phyloP scores from a whole-genome alignment of 495 filamentous ascomycete species.

The Penicillium desertorum region DNA sequence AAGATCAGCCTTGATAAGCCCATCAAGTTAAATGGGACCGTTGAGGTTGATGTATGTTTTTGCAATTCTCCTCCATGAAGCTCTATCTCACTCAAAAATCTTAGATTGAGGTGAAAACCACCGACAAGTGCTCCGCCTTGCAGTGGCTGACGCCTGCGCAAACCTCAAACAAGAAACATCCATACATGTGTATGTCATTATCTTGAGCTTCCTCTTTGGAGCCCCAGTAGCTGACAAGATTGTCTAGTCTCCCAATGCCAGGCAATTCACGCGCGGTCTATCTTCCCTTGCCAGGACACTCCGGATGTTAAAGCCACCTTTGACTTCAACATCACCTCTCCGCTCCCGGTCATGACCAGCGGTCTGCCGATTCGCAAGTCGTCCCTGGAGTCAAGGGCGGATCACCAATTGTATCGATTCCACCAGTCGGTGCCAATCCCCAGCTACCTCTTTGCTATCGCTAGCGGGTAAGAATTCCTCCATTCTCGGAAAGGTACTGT shows the following conservation, averaged over 20 bases:
- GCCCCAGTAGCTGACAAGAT: constrained; percentile 1
- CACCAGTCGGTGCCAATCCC: constrained; percentile 89
- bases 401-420: constrained; percentile 70
- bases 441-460: constrained; percentile 88
- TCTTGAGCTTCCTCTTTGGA: not conserved
- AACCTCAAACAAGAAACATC: constrained; percentile 88
- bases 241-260: constrained; percentile 84
- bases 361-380: constrained; percentile 65
- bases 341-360: constrained; percentile 83
- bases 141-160: constrained; percentile 92
- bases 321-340: constrained; percentile 81
- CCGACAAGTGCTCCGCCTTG: constrained; percentile 81
- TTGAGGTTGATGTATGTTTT: constrained; percentile 60
- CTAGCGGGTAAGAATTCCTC: constrained; percentile 59
- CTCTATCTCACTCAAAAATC: constrained; percentile 1
- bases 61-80: not conserved
- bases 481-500: not conserved
- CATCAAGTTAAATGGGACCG: constrained; percentile 56
- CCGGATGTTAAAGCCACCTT: constrained; percentile 92
- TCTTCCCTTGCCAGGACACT: constrained; percentile 97
- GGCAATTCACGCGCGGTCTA: constrained; percentile 87
- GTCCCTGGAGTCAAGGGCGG: constrained; percentile 38
- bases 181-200: constrained; percentile 77
- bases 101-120: constrained; percentile 65
- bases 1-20: constrained; percentile 66